Conservation (phyloP, 1,139 yeast genomes). For the Sugiyamaella xylanicola region DNA sequence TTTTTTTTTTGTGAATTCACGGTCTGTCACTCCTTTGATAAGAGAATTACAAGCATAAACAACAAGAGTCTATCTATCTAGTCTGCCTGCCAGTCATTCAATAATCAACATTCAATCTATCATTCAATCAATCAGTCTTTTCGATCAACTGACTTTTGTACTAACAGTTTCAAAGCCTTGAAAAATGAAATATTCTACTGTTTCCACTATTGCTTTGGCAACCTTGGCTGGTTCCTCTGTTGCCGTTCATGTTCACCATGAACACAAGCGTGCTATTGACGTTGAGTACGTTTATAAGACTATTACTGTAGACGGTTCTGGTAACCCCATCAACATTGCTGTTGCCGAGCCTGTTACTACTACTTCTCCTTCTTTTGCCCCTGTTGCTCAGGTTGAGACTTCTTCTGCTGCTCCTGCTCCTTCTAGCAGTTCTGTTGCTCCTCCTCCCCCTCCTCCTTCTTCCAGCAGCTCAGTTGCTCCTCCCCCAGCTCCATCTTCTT, state of each 20-base stretch:
- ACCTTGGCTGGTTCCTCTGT: constrained; percentile 51
- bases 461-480: constrained; percentile 29
- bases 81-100: too few species aligned
- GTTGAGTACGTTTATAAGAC: constrained; percentile 81
- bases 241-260: constrained; percentile 52
- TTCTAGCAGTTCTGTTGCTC: constrained; percentile 24
- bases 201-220: constrained; percentile 46
- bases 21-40: constrained; percentile 16
- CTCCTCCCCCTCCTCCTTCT: constrained; percentile 25
- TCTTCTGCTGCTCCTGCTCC: constrained; percentile 25
- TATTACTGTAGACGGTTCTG: constrained; percentile 69
- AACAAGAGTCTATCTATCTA: too few species aligned
- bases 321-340: constrained; percentile 48
- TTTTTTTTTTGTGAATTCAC: neutral
- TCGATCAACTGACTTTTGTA: neutral
- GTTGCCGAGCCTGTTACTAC: constrained; percentile 36
- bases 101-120: neutral
- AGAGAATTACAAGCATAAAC: neutral
- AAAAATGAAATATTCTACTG: constrained; percentile 36
- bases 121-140: neutral
- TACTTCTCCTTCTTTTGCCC: constrained; percentile 28
- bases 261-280: constrained; percentile 64
- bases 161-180: neutral
- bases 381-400: constrained; percentile 29
- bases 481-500: constrained; percentile 23